phyloP scores from a whole-genome alignment of 306 rosid species.

The Medicago truncatula region MtrunA17r5.0-ANR NC_053046.1:2828001-2828500 shows the following conservation, averaged over 20 bases:
- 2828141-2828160: background rate
- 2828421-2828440: conserved; percentile 28
- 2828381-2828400: conserved; percentile 18
- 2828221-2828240: conserved; percentile 3
- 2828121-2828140: conserved; percentile 5
- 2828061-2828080: background rate
- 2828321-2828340: conserved; percentile 1
- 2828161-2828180: conserved; percentile 16
- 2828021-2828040: background rate
- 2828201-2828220: conserved; percentile 10
- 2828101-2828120: conserved; percentile 4
- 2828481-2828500: conserved; percentile 15
- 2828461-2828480: background rate
- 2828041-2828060: conserved; percentile 9
- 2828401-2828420: conserved; percentile 19
- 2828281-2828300: background rate
- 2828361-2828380: background rate
- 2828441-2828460: conserved; percentile 22
- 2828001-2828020: background rate
- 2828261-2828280: conserved; percentile 13
- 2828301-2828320: background rate
- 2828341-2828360: background rate
- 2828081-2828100: background rate
- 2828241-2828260: background rate
- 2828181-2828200: background rate